Evolutionary conservation across 768 basidiomycete genomes (phyloP).

Genomic region (Phylloporus sp.): DNA sequence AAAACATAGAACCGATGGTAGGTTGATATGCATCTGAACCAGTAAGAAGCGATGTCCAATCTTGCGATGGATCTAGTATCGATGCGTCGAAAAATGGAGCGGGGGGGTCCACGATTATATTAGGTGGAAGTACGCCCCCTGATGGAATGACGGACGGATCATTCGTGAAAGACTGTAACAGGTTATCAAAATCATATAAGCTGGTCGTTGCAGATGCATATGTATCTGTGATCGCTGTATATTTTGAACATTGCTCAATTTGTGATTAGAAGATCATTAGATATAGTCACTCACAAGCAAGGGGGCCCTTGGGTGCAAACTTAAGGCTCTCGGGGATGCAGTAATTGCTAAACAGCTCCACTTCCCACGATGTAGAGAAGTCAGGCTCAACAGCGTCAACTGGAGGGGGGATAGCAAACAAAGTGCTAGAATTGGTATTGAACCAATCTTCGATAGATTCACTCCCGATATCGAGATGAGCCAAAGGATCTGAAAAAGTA

Average conservation of each 20-base stretch:
- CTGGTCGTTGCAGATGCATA: neutral
- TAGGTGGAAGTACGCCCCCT: neutral
- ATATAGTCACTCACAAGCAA: constrained; percentile 5
- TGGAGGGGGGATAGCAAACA: constrained; percentile 28
- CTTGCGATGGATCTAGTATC: constrained; percentile 2
- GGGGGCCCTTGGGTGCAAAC: neutral
- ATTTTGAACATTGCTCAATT: neutral
- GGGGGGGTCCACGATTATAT: neutral
- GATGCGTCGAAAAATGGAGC: neutral
- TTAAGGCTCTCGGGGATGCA: constrained; percentile 10
- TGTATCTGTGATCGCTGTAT: neutral
- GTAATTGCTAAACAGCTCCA: constrained; percentile 34
- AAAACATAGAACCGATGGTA: neutral
- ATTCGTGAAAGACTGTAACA: constrained; percentile 5
- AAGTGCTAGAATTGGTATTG: constrained; percentile 17
- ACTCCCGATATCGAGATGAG: constrained; percentile 5
- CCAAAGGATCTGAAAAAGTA: constrained; percentile 32
- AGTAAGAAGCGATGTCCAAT: constrained; percentile 18
- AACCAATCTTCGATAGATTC: constrained; percentile 37
- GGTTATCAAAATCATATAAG: constrained; percentile 4
- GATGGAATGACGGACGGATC: neutral
- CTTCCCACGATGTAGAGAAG: constrained; percentile 25
- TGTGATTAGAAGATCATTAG: neutral
- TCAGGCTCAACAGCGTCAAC: constrained; percentile 26
- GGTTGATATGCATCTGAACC: neutral